phyloP scores from a whole-genome alignment of 2,329 filamentous ascomycete species.

The Diaporthe vexans region DNA sequence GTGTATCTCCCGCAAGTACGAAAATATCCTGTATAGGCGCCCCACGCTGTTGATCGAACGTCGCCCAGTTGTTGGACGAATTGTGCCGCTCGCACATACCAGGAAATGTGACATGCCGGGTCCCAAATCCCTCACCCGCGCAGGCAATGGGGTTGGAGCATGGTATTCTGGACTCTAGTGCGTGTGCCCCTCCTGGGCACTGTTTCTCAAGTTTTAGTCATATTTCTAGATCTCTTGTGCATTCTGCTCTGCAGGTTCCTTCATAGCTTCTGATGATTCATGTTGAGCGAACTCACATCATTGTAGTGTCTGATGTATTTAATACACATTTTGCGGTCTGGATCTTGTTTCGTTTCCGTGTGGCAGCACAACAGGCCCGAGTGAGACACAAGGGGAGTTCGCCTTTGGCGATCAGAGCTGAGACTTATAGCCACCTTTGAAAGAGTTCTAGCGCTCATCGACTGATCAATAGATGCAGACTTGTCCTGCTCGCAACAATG shows the following conservation, averaged over 20 bases:
- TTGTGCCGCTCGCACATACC: conserved; percentile 12
- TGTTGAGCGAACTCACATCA: not conserved
- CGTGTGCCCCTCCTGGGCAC: not conserved
- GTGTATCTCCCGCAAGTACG: not conserved
- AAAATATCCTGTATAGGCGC: not conserved
- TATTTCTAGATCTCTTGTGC: not conserved
- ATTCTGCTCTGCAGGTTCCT: not conserved
- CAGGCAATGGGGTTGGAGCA: conserved; percentile 18
- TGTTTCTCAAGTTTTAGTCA: not conserved
- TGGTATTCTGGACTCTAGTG: not conserved
- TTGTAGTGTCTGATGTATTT: not conserved
- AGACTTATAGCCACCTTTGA: conserved; percentile 14
- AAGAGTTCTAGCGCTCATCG: not conserved
- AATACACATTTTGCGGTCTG: conserved; percentile 2
- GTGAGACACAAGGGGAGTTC: not conserved
- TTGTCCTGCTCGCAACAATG: not conserved
- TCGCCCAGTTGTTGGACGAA: not conserved
- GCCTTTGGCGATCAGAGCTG: not conserved
- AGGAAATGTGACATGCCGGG: not conserved
- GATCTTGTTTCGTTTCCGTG: not conserved
- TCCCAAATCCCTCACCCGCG: not conserved
- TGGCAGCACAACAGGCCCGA: not conserved
- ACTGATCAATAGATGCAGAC: not conserved
- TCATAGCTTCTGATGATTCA: not conserved
- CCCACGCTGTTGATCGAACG: not conserved